These are phyloP conservation scores for Vararia minispora DNA, from an alignment of 768 basidiomycete genomes.

Conservation along the genomic window DNA sequence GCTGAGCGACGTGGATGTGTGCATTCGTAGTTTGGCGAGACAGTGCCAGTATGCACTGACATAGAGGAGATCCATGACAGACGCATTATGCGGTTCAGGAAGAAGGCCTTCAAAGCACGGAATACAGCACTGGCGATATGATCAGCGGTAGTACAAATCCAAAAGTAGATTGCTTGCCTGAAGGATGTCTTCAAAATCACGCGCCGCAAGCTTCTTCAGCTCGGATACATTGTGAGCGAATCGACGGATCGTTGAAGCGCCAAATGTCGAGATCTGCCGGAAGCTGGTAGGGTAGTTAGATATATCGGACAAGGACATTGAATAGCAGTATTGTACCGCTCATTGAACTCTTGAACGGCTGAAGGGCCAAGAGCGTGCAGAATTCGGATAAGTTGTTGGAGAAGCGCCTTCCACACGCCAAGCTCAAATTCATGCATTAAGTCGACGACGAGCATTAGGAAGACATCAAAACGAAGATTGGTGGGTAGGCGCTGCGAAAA, in stretches of 20 bases:
- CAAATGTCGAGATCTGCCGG: slow-evolving; percentile 18
- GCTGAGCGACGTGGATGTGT: slow-evolving; percentile 20
- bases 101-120: slow-evolving; percentile 25
- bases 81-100: slow-evolving; percentile 15
- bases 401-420: slow-evolving; percentile 26
- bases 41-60: slow-evolving; percentile 23
- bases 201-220: slow-evolving; percentile 17
- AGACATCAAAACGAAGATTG: slow-evolving; percentile 20
- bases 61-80: slow-evolving; percentile 17
- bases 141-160: too few species aligned
- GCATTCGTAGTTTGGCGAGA: slow-evolving; percentile 23
- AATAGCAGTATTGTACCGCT: slow-evolving; percentile 10
- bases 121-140: slow-evolving; percentile 25
- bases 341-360: slow-evolving; percentile 16
- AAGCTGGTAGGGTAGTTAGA: slow-evolving; percentile 1
- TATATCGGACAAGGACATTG: neutral
- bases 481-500: slow-evolving; percentile 13
- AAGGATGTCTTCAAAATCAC: slow-evolving; percentile 20
- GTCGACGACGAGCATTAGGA: slow-evolving; percentile 21
- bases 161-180: slow-evolving; percentile 15
- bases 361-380: slow-evolving; percentile 12
- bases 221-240: slow-evolving; percentile 15
- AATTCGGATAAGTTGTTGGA: slow-evolving; percentile 27
- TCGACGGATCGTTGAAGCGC: slow-evolving; percentile 14
- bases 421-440: slow-evolving; percentile 32